Conservation (phyloP, 192 early-diverging fungal species). For the Podila verticillata region DNA sequence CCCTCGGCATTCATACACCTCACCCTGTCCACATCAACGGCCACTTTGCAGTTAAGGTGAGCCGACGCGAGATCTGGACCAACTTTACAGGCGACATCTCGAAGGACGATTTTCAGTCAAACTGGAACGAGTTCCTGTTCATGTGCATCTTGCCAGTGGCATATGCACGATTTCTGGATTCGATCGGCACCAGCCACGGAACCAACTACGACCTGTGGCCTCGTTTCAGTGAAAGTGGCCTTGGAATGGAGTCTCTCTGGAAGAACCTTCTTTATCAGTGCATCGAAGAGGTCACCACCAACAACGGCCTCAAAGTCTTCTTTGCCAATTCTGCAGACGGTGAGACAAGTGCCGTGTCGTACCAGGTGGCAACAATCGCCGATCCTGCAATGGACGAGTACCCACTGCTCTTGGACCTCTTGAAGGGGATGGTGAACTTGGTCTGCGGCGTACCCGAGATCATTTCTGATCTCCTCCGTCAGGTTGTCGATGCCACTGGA, state of each 20-base stretch:
- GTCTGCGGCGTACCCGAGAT: slow-evolving; percentile 6
- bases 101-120: slow-evolving; percentile 10
- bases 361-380: slow-evolving; percentile 2
- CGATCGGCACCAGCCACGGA: slow-evolving; percentile 9
- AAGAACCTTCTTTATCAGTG: neutral
- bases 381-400: slow-evolving; percentile 7
- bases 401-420: slow-evolving; percentile 6
- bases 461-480: neutral
- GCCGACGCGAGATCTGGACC: slow-evolving; percentile 48
- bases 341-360: neutral
- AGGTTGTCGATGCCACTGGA: neutral
- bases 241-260: slow-evolving; percentile 19
- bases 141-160: slow-evolving; percentile 12
- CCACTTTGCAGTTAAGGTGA: slow-evolving; percentile 49
- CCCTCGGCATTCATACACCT: slow-evolving; percentile 35
- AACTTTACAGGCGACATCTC: slow-evolving; percentile 32
- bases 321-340: neutral
- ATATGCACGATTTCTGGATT: slow-evolving; percentile 23
- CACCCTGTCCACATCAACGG: slow-evolving; percentile 54
- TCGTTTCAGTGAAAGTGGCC: neutral
- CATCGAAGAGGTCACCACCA: neutral
- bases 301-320: slow-evolving; percentile 9
- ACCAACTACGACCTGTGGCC: slow-evolving; percentile 28
- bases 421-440: neutral
- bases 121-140: slow-evolving; percentile 47